These are phyloP conservation scores for Diaporthe vexans DNA, from an alignment of 2,329 filamentous ascomycete species.

Conservation along the genomic window DNA sequence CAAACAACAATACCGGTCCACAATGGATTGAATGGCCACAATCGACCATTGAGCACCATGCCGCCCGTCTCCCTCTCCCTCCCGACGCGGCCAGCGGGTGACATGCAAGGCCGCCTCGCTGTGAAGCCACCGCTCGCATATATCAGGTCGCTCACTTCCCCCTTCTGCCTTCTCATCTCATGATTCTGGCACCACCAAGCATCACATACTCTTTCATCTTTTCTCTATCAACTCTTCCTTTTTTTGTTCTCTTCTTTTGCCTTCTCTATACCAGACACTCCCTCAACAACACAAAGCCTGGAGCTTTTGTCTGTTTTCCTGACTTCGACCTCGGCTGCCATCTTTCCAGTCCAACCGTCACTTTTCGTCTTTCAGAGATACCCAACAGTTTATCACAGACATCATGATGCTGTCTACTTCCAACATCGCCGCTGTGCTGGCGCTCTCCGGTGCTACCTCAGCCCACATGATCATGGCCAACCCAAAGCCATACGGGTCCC, in stretches of 20 bases:
- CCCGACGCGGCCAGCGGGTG: too few relatives aligned
- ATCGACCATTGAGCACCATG: not conserved
- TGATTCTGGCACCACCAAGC: conserved; percentile 28
- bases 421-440: conserved; percentile 41
- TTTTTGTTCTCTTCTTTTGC: not conserved
- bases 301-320: conserved; percentile 23
- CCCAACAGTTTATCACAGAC: conserved; percentile 6
- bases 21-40: conserved; percentile 18
- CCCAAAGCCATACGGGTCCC: conserved; percentile 36
- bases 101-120: too few relatives aligned
- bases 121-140: conserved; percentile 6
- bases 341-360: not conserved
- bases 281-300: conserved; percentile 34
- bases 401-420: conserved; percentile 36
- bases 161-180: conserved; percentile 2
- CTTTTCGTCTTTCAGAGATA: conserved; percentile 15
- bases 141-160: conserved; percentile 17
- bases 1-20: not conserved
- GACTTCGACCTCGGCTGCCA: too few relatives aligned
- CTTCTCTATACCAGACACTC: conserved; percentile 17
- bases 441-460: conserved; percentile 34
- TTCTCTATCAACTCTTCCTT: conserved; percentile 6
- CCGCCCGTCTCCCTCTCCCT: not conserved
- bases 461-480: conserved; percentile 42
- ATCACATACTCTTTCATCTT: conserved; percentile 23